Evolutionary conservation across 305 asterid genomes (phyloP).

Genomic region (Solanum hybrid): DNA sequence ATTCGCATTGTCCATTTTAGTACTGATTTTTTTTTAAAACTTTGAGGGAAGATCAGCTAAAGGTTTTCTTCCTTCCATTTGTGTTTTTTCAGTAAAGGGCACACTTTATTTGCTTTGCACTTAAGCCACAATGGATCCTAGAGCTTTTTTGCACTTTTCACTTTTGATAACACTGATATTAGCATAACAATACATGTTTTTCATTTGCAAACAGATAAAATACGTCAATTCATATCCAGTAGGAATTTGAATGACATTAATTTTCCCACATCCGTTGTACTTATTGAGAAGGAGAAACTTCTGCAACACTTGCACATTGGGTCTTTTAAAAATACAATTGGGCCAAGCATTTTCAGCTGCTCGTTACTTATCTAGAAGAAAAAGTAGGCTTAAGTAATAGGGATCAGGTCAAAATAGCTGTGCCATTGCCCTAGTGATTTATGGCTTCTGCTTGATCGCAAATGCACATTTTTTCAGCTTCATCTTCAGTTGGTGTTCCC

Average conservation of each 20-base stretch:
- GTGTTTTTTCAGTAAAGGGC: background rate
- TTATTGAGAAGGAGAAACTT: background rate
- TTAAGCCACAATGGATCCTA: background rate
- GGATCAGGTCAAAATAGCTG: too few species aligned
- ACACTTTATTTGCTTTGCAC: background rate
- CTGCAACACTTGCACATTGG: background rate
- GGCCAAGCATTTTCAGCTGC: background rate
- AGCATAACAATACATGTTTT: background rate
- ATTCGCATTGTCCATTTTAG: background rate
- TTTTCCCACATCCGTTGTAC: background rate
- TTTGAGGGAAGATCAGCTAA: too few species aligned
- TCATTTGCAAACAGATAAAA: background rate
- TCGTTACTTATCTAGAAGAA: background rate
- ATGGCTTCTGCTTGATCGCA: background rate
- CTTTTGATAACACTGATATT: background rate
- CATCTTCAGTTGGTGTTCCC: background rate
- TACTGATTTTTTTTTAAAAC: background rate
- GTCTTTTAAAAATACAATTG: background rate
- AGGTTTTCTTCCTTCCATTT: too few species aligned
- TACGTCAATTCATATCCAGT: background rate
- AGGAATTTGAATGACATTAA: background rate
- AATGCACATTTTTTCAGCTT: background rate
- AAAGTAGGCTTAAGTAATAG: background rate
- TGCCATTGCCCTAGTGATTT: too few species aligned
- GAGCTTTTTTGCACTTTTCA: background rate